phyloP scores from a whole-genome alignment of 208 protist species.

The Phytomonas francai region DNA sequence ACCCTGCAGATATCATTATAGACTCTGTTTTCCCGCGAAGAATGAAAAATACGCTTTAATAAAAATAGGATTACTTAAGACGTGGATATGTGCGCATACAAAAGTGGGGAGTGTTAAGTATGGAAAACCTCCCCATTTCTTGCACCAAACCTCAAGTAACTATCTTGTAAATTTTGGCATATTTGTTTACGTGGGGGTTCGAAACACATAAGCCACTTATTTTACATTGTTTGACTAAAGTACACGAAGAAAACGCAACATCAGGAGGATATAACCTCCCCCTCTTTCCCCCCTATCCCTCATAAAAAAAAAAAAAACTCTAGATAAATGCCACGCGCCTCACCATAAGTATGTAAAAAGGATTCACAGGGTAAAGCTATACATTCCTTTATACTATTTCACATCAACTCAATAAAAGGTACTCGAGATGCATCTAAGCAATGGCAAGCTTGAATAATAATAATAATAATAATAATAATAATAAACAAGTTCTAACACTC shows the following conservation, averaged over 20 bases:
- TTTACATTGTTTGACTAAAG: background rate
- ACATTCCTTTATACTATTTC: background rate
- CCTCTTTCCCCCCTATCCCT: too few relatives aligned
- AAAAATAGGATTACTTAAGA: background rate
- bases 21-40: background rate
- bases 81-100: background rate
- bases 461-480: too few relatives aligned
- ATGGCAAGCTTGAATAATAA: too few relatives aligned
- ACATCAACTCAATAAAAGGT: background rate
- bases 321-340: background rate
- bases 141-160: background rate
- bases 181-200: background rate
- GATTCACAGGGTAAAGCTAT: constrained; percentile 1
- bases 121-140: background rate
- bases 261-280: background rate
- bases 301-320: background rate
- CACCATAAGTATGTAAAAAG: constrained; percentile 1
- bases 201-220: background rate
- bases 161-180: background rate
- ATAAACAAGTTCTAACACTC: too few relatives aligned
- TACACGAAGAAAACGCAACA: background rate
- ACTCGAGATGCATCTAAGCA: background rate
- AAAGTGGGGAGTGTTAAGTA: background rate
- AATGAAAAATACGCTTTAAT: background rate
- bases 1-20: background rate